Evolutionary conservation across 2,329 filamentous ascomycete genomes (phyloP).

Genomic region (Fusarium nelsonii): DNA sequence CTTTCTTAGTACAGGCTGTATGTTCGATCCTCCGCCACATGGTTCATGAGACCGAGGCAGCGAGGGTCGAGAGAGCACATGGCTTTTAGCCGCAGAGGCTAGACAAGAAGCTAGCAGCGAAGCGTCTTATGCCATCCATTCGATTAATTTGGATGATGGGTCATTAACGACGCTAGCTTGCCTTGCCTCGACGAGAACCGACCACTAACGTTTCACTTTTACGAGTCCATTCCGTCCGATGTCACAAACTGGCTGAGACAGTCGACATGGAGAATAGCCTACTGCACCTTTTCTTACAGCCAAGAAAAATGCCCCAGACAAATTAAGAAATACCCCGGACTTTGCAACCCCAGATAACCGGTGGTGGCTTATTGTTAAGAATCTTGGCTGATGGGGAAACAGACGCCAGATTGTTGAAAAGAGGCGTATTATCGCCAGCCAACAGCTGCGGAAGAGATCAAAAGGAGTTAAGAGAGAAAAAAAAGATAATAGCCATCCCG

Average conservation of each 20-base stretch:
- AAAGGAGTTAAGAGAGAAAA: conserved; percentile 4
- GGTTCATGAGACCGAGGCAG: neutral
- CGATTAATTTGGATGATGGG: neutral
- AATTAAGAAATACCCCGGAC: conserved; percentile 23
- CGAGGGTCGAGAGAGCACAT: conserved; percentile 10
- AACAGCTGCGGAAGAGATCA: neutral
- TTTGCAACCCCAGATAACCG: conserved; percentile 9
- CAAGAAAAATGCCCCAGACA: conserved; percentile 6
- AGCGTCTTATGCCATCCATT: conserved; percentile 5
- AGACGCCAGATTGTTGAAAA: conserved; percentile 14
- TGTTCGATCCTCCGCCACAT: neutral
- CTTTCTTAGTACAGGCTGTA: neutral
- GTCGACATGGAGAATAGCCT: neutral
- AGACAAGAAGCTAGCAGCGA: conserved; percentile 4
- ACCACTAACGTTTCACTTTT: conserved; percentile 13
- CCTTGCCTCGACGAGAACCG: neutral
- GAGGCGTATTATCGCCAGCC: conserved; percentile 2
- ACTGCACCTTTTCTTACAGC: neutral
- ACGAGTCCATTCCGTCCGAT: neutral
- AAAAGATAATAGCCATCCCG: neutral
- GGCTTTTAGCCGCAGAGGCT: conserved; percentile 17
- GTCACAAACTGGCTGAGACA: conserved; percentile 11
- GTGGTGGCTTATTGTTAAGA: conserved; percentile 2
- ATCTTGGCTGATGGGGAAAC: neutral
- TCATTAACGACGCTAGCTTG: neutral